Percentiles rank a stretch among this genome's conserved stretches.
These are phyloP conservation scores for Sporothrix brunneoviolacea DNA, from an alignment of 2,329 filamentous ascomycete genomes.

Conservation along the genomic window DNA sequence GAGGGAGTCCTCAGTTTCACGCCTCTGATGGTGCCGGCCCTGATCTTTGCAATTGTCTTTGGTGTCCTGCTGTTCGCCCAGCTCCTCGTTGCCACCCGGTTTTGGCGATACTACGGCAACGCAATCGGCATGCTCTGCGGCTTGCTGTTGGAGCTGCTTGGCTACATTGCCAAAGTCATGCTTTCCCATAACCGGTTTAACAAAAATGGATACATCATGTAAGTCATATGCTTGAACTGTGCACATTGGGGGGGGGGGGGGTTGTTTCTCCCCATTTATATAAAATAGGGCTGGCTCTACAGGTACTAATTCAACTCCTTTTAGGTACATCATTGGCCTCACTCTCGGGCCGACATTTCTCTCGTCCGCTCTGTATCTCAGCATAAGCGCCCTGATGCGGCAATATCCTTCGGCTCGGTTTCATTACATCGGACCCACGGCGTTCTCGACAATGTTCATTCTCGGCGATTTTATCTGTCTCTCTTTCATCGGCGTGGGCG, in stretches of 20 bases:
- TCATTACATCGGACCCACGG: conserved; percentile 6
- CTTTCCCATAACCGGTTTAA: conserved; percentile 14
- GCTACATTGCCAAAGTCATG: conserved; percentile 19
- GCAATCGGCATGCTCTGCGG: conserved; percentile 20
- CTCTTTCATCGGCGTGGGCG: conserved; percentile 18
- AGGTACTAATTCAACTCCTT: background rate
- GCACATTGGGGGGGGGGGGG: no score
- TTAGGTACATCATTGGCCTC: conserved; percentile 21
- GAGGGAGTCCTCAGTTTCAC: conserved; percentile 16
- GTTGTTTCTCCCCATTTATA: no score
- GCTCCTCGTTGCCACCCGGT: conserved; percentile 5
- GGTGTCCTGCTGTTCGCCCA: conserved; percentile 3
- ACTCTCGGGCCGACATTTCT: conserved; percentile 19
- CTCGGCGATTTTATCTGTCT: conserved; percentile 19
- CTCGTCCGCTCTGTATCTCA: conserved; percentile 18
- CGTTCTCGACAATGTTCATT: conserved; percentile 17
- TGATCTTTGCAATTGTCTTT: conserved; percentile 13
- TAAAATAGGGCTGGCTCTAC: no score
- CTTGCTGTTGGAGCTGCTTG: conserved; percentile 17
- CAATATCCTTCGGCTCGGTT: conserved; percentile 5
- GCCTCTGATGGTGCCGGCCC: conserved; percentile 12
- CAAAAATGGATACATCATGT: conserved; percentile 21
- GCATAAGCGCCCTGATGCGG: conserved; percentile 17
- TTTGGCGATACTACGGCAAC: conserved; percentile 18
- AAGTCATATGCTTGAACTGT: background rate